Evolutionary conservation across 768 basidiomycete species (phyloP).

Genomic region (Pisolithus albus): DNA sequence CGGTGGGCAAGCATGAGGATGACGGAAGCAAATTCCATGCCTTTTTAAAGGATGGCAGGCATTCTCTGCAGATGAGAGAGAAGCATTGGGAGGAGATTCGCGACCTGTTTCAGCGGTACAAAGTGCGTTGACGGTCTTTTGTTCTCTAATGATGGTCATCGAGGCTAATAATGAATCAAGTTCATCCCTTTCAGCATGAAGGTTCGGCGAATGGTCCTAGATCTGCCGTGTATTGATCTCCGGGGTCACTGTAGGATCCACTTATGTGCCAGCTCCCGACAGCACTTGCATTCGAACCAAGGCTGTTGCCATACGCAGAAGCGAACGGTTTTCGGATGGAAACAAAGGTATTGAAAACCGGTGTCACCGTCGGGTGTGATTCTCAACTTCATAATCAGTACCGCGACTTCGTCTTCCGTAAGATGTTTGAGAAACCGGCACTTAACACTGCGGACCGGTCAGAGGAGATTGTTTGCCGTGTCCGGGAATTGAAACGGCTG

Average conservation of each 20-base stretch:
- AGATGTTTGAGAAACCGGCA: conserved; percentile 65
- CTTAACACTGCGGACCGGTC: conserved; percentile 44
- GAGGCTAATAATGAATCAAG: conserved; percentile 31
- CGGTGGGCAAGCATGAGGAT: conserved; percentile 66
- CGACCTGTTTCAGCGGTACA: conserved; percentile 63
- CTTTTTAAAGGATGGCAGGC: conserved; percentile 65
- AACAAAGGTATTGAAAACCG: conserved; percentile 45
- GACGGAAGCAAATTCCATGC: conserved; percentile 59
- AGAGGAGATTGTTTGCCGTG: conserved; percentile 62
- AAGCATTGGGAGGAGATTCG: conserved; percentile 59
- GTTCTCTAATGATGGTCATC: not conserved
- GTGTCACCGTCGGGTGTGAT: conserved; percentile 6
- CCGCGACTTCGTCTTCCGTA: conserved; percentile 80
- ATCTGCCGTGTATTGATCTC: conserved; percentile 5
- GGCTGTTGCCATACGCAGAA: conserved; percentile 62
- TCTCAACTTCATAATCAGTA: conserved; percentile 39
- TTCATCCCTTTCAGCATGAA: conserved; percentile 74
- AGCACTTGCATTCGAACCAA: conserved; percentile 69
- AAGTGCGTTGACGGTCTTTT: conserved; percentile 35
- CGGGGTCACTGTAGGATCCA: conserved; percentile 48
- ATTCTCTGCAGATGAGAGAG: conserved; percentile 50
- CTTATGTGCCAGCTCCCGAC: conserved; percentile 74
- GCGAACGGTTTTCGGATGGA: conserved; percentile 77
- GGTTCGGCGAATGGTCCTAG: conserved; percentile 31
- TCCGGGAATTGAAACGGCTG: conserved; percentile 63